Percentiles rank a stretch among this genome's conserved stretches.
phyloP scores from a whole-genome alignment of 2,329 filamentous ascomycete genomes.

The Camptophora hylomeconis region DNA sequence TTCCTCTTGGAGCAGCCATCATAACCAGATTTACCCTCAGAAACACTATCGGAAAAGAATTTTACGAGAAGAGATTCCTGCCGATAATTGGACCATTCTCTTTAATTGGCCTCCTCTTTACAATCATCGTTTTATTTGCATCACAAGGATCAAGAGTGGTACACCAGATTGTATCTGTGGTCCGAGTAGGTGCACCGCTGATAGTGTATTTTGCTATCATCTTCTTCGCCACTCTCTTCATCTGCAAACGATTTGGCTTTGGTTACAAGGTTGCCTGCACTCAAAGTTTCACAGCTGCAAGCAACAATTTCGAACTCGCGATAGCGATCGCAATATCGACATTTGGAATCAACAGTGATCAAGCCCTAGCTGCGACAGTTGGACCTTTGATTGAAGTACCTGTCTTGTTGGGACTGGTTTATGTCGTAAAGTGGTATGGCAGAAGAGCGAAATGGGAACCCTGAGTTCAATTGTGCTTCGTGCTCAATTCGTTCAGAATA shows the following conservation, averaged over 20 bases:
- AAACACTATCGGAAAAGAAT: constrained; percentile 37
- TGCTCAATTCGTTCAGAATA: constrained; percentile 26
- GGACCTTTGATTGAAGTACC: constrained; percentile 80
- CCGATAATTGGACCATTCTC: constrained; percentile 59
- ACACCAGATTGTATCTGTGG: constrained; percentile 69
- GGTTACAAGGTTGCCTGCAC: constrained; percentile 58
- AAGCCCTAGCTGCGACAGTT: constrained; percentile 71
- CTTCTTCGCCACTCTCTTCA: constrained; percentile 55
- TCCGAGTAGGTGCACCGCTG: constrained; percentile 68
- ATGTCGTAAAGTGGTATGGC: constrained; percentile 55
- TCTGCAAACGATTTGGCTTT: constrained; percentile 55
- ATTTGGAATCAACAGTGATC: constrained; percentile 63
- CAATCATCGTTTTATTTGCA: constrained; percentile 74
- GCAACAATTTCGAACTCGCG: constrained; percentile 86
- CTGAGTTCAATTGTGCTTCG: too few relatives aligned
- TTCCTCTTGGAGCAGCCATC: constrained; percentile 67
- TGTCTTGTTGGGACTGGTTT: constrained; percentile 64
- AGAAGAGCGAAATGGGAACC: too few relatives aligned
- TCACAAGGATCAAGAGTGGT: constrained; percentile 66
- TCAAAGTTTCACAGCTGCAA: constrained; percentile 79
- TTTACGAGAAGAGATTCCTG: constrained; percentile 61
- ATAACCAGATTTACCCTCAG: constrained; percentile 57
- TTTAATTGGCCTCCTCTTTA: constrained; percentile 72
- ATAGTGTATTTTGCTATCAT: constrained; percentile 68
- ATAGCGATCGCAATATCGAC: constrained; percentile 78